phyloP scores from a whole-genome alignment of 108 stramenopile genomes.

The Schizochytrium sp. region DNA sequence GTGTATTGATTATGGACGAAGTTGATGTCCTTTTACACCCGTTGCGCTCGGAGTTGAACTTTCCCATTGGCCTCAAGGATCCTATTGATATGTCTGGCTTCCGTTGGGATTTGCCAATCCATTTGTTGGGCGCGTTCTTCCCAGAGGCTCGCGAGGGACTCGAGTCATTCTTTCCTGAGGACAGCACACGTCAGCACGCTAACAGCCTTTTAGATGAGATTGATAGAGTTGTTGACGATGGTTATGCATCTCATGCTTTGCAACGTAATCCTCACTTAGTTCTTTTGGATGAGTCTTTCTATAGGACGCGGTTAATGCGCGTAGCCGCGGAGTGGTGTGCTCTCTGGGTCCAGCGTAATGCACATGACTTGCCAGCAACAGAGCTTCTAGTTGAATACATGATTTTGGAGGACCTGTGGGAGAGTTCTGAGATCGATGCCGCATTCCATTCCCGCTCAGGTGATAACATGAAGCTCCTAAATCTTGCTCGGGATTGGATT shows the following conservation, averaged over 20 bases:
- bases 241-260: slow-evolving; percentile 83
- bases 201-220: slow-evolving; percentile 87
- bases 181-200: slow-evolving; percentile 89
- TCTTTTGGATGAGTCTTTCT: slow-evolving; percentile 87
- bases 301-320: slow-evolving; percentile 86
- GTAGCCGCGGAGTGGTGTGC: slow-evolving; percentile 95
- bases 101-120: slow-evolving; percentile 96
- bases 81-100: slow-evolving; percentile 97
- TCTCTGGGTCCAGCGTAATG: slow-evolving; percentile 82
- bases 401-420: not conserved
- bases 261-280: slow-evolving; percentile 93
- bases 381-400: not conserved
- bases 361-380: slow-evolving; percentile 20
- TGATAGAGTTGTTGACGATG: slow-evolving; percentile 82
- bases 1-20: slow-evolving; percentile 94
- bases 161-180: slow-evolving; percentile 36
- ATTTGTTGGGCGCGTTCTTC: slow-evolving; percentile 82
- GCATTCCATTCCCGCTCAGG: slow-evolving; percentile 91
- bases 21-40: slow-evolving; percentile 97
- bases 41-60: slow-evolving; percentile 98
- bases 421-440: slow-evolving; percentile 80
- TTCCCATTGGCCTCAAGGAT: slow-evolving; percentile 95
- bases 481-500: slow-evolving; percentile 92
- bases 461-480: slow-evolving; percentile 98
- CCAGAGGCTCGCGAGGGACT: slow-evolving; percentile 86